phyloP scores from a whole-genome alignment of 202 grass and related monocot genomes.

The Digitaria exilis region DNA sequence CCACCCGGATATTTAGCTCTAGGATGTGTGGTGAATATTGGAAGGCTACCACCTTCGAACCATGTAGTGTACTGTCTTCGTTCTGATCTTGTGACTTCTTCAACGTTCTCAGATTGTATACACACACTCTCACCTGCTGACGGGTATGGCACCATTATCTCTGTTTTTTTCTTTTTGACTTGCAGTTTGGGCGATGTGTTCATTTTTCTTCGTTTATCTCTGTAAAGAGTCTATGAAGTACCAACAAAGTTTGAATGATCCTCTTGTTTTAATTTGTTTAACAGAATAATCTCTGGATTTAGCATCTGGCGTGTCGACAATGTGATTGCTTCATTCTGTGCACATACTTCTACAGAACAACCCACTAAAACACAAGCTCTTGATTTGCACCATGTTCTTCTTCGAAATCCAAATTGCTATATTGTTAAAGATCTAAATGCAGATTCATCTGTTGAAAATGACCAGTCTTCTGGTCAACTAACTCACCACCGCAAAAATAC shows the following conservation, averaged over 20 bases:
- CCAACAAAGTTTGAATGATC: slow-evolving; percentile 3
- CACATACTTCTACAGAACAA: slow-evolving; percentile 72
- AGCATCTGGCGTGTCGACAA: slow-evolving; percentile 95
- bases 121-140: slow-evolving; percentile 49
- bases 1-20: slow-evolving; percentile 83
- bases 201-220: slow-evolving; percentile 10
- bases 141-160: slow-evolving; percentile 50
- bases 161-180: slow-evolving; percentile 23
- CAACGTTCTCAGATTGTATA: slow-evolving; percentile 82
- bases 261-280: slow-evolving; percentile 12
- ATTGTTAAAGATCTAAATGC: slow-evolving; percentile 55
- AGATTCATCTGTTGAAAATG: slow-evolving; percentile 50
- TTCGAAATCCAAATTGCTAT: slow-evolving; percentile 73
- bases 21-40: slow-evolving; percentile 84
- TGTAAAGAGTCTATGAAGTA: slow-evolving; percentile 8
- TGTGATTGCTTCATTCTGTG: slow-evolving; percentile 73
- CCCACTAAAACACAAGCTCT: slow-evolving; percentile 60
- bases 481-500: slow-evolving; percentile 38
- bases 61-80: slow-evolving; percentile 89
- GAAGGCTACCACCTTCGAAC: slow-evolving; percentile 80
- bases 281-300: slow-evolving; percentile 68
- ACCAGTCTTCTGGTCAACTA: slow-evolving; percentile 47
- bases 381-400: slow-evolving; percentile 89
- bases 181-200: slow-evolving; percentile 23
- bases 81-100: slow-evolving; percentile 80